These are phyloP conservation scores for Apiosordaria backusii DNA, from an alignment of 495 filamentous ascomycete genomes.

Conservation along the genomic window DNA sequence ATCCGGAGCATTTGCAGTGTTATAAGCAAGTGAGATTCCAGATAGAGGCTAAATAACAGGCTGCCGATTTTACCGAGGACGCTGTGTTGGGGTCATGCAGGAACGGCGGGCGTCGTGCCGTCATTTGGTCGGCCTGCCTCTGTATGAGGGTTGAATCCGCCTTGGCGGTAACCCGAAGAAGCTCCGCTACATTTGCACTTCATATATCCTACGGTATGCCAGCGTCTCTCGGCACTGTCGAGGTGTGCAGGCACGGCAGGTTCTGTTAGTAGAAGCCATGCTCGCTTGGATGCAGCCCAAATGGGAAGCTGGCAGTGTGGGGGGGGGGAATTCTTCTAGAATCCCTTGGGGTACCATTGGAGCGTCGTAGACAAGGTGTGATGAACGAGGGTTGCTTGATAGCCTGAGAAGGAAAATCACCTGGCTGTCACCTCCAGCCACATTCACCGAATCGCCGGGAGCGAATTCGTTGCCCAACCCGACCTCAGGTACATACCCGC, in stretches of 20 bases:
- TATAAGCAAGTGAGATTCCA: conserved; percentile 7
- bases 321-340: not conserved
- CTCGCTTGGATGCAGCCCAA: conserved; percentile 4
- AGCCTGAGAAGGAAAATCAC: conserved; percentile 6
- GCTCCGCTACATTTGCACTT: not conserved
- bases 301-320: not conserved
- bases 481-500: not conserved
- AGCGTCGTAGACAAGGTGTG: not conserved
- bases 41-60: conserved; percentile 34
- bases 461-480: not conserved
- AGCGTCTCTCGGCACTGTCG: conserved; percentile 23
- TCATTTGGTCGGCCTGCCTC: not conserved
- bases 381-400: conserved; percentile 2
- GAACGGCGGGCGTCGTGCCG: conserved; percentile 24
- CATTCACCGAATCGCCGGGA: not conserved
- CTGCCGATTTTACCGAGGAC: conserved; percentile 33
- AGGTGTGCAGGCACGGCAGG: not conserved
- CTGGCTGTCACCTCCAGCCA: not conserved
- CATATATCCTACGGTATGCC: not conserved
- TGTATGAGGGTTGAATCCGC: conserved; percentile 13
- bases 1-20: conserved; percentile 28
- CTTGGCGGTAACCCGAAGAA: conserved; percentile 26
- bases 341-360: not conserved
- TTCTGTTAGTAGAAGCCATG: not conserved
- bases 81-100: conserved; percentile 15